Evolutionary conservation across 2,329 filamentous ascomycete genomes (phyloP), one percentile per base, ranked within the genome.

Genomic region (Trichoderma endophyticum): DNA sequence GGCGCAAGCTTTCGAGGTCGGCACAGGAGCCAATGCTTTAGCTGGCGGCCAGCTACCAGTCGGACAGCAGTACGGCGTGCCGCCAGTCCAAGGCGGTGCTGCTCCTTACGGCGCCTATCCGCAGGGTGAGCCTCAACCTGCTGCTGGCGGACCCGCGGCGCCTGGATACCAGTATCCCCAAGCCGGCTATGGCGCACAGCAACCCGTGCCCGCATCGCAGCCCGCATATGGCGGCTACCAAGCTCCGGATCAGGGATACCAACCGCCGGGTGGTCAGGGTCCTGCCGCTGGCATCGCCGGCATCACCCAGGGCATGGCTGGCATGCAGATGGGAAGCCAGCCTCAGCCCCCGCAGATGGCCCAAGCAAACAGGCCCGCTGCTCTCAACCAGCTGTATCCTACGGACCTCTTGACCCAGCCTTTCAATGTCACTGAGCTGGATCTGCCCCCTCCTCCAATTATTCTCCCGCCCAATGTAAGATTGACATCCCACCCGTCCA

Each of bases 1-100:
- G 70, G 93, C 93, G 71, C 93, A 97, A 82, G 95, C 95, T 60
- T 99, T 97, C 82, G 95, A 97, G 73, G 96, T 98, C 77, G 94
- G 93, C 65, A 88, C 89, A 65, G 96, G 95, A 77, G 93, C 93
- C 79, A 98, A 98, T 87, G 90, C 92, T 70, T 83, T 81, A 71
- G 81, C 80, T 68, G 88, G 85, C 43, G 88, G 87, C 71, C 84
- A 84, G 76, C 70, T 78, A 39, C 82, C 76, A 36, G 80, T 77
- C 56, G 81, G 81, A 36, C 84, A 83, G 69, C 79, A 76, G 81
- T 90, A 83, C 82, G 86, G 83, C 79, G 82, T 81, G 65, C 82
- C 81, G 76, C 82, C 81, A 73, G 82, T 80, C 72, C 83, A 81
- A 77, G 56, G 56, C 26, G 81, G 81, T 75, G 79, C 80, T 54